phyloP scores from a whole-genome alignment of 257 asterid species.

The Solanum chiquidenum region DNA sequence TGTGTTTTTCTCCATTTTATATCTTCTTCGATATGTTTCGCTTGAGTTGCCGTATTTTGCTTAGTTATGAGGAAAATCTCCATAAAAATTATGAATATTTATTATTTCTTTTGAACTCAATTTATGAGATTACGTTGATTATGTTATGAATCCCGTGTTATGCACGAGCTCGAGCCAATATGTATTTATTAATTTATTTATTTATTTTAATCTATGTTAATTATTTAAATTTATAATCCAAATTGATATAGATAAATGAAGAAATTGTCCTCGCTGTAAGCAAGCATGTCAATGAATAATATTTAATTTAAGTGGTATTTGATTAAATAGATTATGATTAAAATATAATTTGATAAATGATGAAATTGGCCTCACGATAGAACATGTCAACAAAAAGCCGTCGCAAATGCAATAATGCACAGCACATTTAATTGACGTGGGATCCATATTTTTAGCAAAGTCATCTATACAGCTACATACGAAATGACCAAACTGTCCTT shows the following conservation, averaged over 20 bases:
- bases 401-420: background rate
- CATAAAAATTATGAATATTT: background rate
- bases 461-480: background rate
- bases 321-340: background rate
- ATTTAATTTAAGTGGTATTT: background rate
- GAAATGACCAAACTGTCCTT: background rate
- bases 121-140: no score
- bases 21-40: background rate
- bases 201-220: background rate
- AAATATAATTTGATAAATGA: background rate
- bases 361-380: background rate
- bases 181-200: no score
- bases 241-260: background rate
- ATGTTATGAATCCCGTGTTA: background rate
- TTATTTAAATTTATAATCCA: background rate
- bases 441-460: background rate
- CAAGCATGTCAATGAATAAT: background rate
- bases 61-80: background rate
- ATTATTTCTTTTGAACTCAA: no score
- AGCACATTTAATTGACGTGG: background rate
- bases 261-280: background rate
- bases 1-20: background rate
- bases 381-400: background rate
- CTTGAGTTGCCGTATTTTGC: background rate
- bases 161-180: background rate